Percentiles rank a stretch among this genome's conserved stretches.
Conservation (phyloP, 75 land plant genomes). For the Isoetes taiwanensis region DNA sequence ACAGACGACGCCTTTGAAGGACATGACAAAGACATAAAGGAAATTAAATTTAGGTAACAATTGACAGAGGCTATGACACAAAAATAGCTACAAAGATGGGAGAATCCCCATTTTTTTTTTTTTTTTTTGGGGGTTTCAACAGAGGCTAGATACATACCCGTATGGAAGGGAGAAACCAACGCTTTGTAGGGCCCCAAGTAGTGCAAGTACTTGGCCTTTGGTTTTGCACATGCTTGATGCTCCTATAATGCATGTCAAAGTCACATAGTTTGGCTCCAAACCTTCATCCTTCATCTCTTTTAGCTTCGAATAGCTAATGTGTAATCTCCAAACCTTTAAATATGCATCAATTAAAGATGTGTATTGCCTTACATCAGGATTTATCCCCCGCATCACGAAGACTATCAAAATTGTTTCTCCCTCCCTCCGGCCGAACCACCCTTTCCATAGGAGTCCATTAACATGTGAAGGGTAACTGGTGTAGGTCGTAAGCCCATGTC, state of each 20-base stretch:
- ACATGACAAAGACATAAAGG: not conserved
- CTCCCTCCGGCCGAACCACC: conserved; percentile 62
- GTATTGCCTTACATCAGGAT: conserved; percentile 43
- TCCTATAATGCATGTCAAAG: conserved; percentile 75
- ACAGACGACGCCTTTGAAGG: not conserved
- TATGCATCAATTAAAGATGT: conserved; percentile 67
- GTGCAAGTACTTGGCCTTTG: conserved; percentile 40
- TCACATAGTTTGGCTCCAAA: conserved; percentile 52
- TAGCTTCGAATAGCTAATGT: conserved; percentile 44
- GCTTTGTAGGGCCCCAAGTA: conserved; percentile 47
- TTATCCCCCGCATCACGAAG: conserved; percentile 28
- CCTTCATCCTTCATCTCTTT: conserved; percentile 58
- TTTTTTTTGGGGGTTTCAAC: not conserved
- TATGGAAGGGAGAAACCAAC: conserved; percentile 71
- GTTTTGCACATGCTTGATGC: conserved; percentile 57
- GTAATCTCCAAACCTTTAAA: conserved; percentile 52
- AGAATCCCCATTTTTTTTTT: too few species aligned
- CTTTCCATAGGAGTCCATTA: conserved; percentile 67
- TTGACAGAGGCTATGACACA: not conserved
- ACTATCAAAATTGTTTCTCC: conserved; percentile 43
- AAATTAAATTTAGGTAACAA: not conserved
- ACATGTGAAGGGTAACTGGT: conserved; percentile 68
- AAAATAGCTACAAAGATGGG: not conserved
- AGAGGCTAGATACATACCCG: conserved; percentile 32
- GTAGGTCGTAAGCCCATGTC: conserved; percentile 53